Evolutionary conservation across 352 stramenopile genomes (phyloP), one percentile per base, ranked within the genome.

Genomic region (Nothophytophthora sp.): DNA sequence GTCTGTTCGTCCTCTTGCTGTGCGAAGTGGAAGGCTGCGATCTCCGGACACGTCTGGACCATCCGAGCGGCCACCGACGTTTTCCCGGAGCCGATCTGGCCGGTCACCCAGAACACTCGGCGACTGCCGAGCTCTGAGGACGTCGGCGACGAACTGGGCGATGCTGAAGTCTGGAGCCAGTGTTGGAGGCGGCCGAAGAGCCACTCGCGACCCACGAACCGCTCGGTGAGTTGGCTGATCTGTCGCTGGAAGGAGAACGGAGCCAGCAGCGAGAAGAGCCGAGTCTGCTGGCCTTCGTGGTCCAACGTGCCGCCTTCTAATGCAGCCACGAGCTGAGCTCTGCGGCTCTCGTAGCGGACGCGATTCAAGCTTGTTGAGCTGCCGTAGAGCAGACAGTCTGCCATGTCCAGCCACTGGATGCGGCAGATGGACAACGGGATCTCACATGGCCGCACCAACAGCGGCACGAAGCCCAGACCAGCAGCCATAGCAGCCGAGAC

Each of bases 361-460:
- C 41, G 55, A 51, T 91, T 91, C 20, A 91, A 59, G 5, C 51
- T 42, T n/a, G n/a, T n/a, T n/a, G n/a, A n/a, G 19, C 29, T 15
- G n/a, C n/a, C n/a, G 56, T 91, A 85, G 33, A 86, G 49, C 12
- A 91, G 56, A 33, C 69, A 84, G 46, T 91, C 78, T 6, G 74
- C 76, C 57, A 91, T 72, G 42, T 91, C 81, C 18, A 91, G 76
- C 81, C 81, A 91, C 47, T 91, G 81, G 41, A 91, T 91, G 28
- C 81, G 81, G 41, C 81, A 91, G 45, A 91, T 91, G 9, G 78
- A 90, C 19, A 91, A 54, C 15, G 81, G 81, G 49, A 91, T 91
- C 61, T 91, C 81, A 29, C 78, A 89, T 20, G 70, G 67, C 11
- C 81, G 76, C 28, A 91, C 73, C 49, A 91, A 79, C 16, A 91